A percentile compares a stretch with the other conserved stretches of the same genome.
Evolutionary conservation across 2,329 filamentous ascomycete species (phyloP).

Genomic region (Fusarium anguioides): DNA sequence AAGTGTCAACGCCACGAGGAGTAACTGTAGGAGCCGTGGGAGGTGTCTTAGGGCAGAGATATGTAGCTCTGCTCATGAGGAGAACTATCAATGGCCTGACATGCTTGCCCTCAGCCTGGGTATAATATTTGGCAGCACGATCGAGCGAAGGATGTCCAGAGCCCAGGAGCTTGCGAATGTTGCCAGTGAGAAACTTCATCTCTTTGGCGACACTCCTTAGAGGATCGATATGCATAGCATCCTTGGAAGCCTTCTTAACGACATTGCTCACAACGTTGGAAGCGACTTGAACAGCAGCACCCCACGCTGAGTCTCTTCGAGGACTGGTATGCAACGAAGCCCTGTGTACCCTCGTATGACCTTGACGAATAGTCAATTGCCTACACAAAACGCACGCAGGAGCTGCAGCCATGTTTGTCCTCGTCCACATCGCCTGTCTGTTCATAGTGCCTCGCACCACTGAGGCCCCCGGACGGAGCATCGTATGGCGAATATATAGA

Average conservation of each 20-base stretch:
- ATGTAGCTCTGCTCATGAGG: conserved; percentile 94
- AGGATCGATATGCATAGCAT: conserved; percentile 83
- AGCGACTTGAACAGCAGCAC: conserved; percentile 76
- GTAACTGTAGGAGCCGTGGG: conserved; percentile 55
- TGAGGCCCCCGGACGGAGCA: conserved; percentile 65
- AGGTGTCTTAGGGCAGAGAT: conserved; percentile 73
- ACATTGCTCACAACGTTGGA: conserved; percentile 78
- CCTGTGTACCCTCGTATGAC: conserved; percentile 50
- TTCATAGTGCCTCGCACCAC: conserved; percentile 57
- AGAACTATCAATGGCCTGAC: conserved; percentile 93
- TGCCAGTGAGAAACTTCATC: conserved; percentile 94
- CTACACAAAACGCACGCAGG: conserved; percentile 49
- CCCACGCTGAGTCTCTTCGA: conserved; percentile 73
- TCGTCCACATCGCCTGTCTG: conserved; percentile 42
- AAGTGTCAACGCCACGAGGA: conserved; percentile 61
- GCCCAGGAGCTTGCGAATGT: conserved; percentile 91
- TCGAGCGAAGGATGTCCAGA: conserved; percentile 95
- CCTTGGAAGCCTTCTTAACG: conserved; percentile 69
- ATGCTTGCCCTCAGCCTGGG: conserved; percentile 95
- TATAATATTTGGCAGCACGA: conserved; percentile 97
- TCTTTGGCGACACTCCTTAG: conserved; percentile 92
- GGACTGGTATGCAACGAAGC: conserved; percentile 57
- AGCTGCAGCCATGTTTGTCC: conserved; percentile 21
- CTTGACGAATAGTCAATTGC: conserved; percentile 46
- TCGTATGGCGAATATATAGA: conserved; percentile 55